Evolutionary conservation across 768 basidiomycete genomes (phyloP), one percentile per base, ranked within the genome.

Genomic region (Tephrocybe rancida): DNA sequence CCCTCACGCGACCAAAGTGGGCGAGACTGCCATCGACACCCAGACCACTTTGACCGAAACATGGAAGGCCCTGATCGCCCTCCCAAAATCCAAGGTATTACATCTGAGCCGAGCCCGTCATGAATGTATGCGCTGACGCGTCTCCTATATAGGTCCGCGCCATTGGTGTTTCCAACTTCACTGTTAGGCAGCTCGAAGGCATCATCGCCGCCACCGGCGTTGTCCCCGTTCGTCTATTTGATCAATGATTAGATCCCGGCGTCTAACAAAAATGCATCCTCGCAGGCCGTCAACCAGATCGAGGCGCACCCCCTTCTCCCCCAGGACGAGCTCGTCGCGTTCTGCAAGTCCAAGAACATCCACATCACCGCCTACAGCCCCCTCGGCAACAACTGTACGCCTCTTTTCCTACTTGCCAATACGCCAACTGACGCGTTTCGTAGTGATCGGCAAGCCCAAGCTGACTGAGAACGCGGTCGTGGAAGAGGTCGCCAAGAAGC

Each of bases 111-210:
- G 10, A 37, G 10, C 5, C 35, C 10, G n/a, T 30, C 13, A 5
- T n/a, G 7, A n/a, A 9, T 37, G 5, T 8, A 37, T 37, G 35
- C 35, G 21, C 39, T 42, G 51, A 39, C 54, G 45, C 26, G 38
- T 35, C 47, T 32, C 47, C 8, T 24, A 32, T 7, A 37, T 37
- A 86, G 82, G 87, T 87, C 65, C 79, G 74, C 64, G 77, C 81
- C 1, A 73, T 95, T 58, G 92, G 92, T 50, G 90, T 95, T 5
- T 90, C 87, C 61, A 95, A 95, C 81, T 92, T 91, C 71, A 83
- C 80, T 16, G 69, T 86, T 49, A 74, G 76, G 37, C 77, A 88
- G 43, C 67, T 95, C 50, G 71, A 89, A 65, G 86, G 77, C 10
- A 79, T 95, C 62, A 84, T 83, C 55, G 68, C 78, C 21, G 85